Evolutionary conservation across 257 asterid genomes (phyloP), one percentile per base, ranked within the genome.

Genomic region (Anisodus acutangulus): DNA sequence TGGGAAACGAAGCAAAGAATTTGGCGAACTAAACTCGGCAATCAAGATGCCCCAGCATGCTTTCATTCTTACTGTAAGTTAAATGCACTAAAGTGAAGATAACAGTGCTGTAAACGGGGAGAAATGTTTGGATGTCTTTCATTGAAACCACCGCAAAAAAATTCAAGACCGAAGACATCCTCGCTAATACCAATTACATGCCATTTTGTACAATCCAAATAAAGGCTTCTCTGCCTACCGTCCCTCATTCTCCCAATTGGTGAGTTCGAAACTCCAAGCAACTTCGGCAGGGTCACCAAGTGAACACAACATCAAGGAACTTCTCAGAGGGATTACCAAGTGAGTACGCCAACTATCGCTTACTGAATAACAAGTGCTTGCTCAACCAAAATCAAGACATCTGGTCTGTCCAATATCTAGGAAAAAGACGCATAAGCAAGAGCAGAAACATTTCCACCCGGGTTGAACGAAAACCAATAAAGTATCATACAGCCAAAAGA

Each of bases 351-450:
- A 53, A 26, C 9, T 13, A 53, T 53, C 47, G 82, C 82, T 53
- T 13, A 26, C 82, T 22, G 63, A 76, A 26, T 11, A 53, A 31
- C 9, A 78, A 78, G 49, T 22, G 81, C 82, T 31, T 15, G 64
- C 47, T 53, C 64, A 78, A 53, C 82, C 82, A 53, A 53, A 53
- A 78, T 6, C 63, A 31, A 53, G 64, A 78, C 82, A 53, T 53
- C 16, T 78, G 64, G 64, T 53, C 47, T 26, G 81, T 3, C 60
- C 80, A 51, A 12, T 26, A 51, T 51, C 62, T 51, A 76, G 26
- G 47, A 12, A 22, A 51, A 26, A 51, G 9, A 76, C 7, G 47
- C 64, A 3, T 26, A 76, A 53, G 81, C 22, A 76, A 31, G 19
- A 53, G 64, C 16, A 2, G 16, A 26, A 31, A 78, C 49, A 78